Base-by-base conservation (phyloP, 805 yeast genomes). In the Blastobotrys mokoenaii region DNA sequence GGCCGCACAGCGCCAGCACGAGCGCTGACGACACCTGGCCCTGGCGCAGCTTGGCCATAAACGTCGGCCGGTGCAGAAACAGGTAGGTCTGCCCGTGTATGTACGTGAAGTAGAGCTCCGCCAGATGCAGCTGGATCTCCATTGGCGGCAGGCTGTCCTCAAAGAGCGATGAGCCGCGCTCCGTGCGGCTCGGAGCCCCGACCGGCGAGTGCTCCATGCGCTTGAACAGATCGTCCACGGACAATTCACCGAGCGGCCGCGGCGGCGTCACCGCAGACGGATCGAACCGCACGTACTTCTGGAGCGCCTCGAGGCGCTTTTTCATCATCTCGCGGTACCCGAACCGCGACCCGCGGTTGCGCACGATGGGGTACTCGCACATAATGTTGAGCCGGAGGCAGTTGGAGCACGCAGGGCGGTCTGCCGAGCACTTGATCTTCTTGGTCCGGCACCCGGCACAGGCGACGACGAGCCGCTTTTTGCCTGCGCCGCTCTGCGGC, bases 381-480 rank as follows among this genome's bases (percentile, higher is more conserved):
- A 55, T 56, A 12, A 61, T 53, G 34, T 62, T 52, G 22, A 56
- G 52, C 9, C 64, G 55, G 14, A 63, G 53, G 39, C 67, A 63
- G 50, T 57, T 56, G 11, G 60, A 52, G 44, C 67, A 63, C 4
- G 67, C 67, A 3, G 67, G 67, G 6, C 67, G 53, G 38, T 56
- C 66, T 12, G 63, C 64, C 1, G 67, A 58, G 49, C 67, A 63
- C 47, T 61, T 61, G 45, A 62, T 63, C 54, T 63, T 63, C 50
- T 64, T 64, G 41, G 58, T 59, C n/a, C 67, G 48, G 43, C 67
- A 63, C 15, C 60, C 61, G 32, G 51, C 50, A 45, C 67, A 63
- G 6, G 67, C 67, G 15, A 58, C 65, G 22, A 60, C 65, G 20
- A 59, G 53, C 41, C 60, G 58, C 37, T 57, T 62, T 15, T 43